A percentile compares a stretch with the other conserved stretches of the same genome.
Evolutionary conservation across 1,284 basidiomycete genomes (phyloP).

Genomic region (Cystobasidium slooffiae): DNA sequence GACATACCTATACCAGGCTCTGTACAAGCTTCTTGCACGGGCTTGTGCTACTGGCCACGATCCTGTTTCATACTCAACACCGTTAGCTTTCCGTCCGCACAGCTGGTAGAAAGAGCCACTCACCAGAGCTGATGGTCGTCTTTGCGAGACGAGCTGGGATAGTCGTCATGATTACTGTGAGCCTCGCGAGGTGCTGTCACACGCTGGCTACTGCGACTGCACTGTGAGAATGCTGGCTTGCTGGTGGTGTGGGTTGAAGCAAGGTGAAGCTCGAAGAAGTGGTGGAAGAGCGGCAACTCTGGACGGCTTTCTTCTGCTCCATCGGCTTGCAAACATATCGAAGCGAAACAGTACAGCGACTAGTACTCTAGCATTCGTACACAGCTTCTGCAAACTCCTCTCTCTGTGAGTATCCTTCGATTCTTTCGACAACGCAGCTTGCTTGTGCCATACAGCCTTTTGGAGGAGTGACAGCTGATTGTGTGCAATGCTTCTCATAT

Average conservation of each 20-base stretch:
- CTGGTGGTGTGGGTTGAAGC: background rate
- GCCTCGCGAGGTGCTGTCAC: background rate
- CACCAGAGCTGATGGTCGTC: slow-evolving; percentile 65
- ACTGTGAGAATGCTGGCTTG: background rate
- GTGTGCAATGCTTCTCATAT: no score
- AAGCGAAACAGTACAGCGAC: background rate
- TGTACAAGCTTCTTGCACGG: slow-evolving; percentile 78
- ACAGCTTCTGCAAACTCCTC: no score
- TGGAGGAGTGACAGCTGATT: no score
- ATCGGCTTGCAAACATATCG: background rate
- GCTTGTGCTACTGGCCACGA: slow-evolving; percentile 71
- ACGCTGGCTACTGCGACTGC: no score
- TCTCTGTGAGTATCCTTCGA: no score
- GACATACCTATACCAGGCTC: slow-evolving; percentile 85
- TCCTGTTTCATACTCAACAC: slow-evolving; percentile 43
- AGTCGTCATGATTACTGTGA: slow-evolving; percentile 64
- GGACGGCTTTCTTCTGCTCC: background rate
- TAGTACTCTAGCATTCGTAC: background rate
- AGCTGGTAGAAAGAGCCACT: background rate
- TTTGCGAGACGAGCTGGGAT: slow-evolving; percentile 89
- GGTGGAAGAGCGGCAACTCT: background rate
- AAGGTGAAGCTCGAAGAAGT: background rate
- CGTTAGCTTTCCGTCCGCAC: background rate
- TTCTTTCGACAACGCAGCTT: no score
- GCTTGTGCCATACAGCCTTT: no score